A percentile compares a stretch with the other conserved stretches of the same genome.
phyloP scores from a whole-genome alignment of 1,284 basidiomycete species.

The Boletus mariae region DNA sequence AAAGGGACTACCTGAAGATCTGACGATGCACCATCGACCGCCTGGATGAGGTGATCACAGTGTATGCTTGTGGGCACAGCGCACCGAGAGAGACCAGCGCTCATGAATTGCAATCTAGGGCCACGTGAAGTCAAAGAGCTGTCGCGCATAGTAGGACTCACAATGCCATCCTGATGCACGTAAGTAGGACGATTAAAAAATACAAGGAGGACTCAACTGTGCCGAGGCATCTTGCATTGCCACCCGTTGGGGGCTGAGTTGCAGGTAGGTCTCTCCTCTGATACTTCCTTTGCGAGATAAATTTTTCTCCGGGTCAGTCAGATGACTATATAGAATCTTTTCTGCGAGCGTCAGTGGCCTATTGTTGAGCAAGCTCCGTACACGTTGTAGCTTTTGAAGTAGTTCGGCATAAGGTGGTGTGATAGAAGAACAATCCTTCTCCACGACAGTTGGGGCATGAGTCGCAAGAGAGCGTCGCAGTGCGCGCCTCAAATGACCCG shows the following conservation, averaged over 20 bases:
- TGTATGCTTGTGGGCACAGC: conserved; percentile 89
- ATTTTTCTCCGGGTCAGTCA: conserved; percentile 75
- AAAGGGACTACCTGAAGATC: conserved; percentile 65
- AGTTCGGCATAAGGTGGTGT: conserved; percentile 87
- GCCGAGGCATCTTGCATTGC: conserved; percentile 99
- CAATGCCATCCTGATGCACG: conserved; percentile 67
- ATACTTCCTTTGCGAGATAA: conserved; percentile 66
- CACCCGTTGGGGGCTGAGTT: conserved; percentile 88
- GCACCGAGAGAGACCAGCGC: conserved; percentile 82
- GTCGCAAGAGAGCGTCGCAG: conserved; percentile 48
- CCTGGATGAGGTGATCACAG: conserved; percentile 97
- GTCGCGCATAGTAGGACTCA: conserved; percentile 35
- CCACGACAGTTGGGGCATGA: conserved; percentile 42
- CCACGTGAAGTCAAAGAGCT: conserved; percentile 9
- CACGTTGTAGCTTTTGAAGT: conserved; percentile 69
- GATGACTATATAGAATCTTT: conserved; percentile 96
- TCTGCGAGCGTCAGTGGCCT: conserved; percentile 89
- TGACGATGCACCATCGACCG: conserved; percentile 76
- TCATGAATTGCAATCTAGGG: conserved; percentile 94
- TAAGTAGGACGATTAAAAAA: conserved; percentile 12
- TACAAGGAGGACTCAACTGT: conserved; percentile 58
- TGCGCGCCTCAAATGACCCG: conserved; percentile 6
- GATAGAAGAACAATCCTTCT: conserved; percentile 76
- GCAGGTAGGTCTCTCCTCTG: conserved; percentile 88
- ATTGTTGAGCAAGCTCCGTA: conserved; percentile 65